Evolutionary conservation across 208 protist species (phyloP).

Genomic region (Leishmania tropica): DNA sequence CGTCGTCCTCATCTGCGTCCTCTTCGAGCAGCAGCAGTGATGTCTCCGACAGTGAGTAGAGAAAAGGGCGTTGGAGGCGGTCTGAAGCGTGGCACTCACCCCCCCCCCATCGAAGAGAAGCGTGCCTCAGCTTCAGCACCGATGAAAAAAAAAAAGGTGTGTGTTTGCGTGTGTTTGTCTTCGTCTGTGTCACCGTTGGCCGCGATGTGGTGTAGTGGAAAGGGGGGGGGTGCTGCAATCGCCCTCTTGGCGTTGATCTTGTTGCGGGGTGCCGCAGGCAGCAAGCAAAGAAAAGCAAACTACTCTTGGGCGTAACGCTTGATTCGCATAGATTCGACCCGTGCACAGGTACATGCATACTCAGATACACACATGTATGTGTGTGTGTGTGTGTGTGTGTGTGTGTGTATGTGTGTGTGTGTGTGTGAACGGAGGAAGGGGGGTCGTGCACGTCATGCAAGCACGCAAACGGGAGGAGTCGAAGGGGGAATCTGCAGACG

Average conservation of each 20-base stretch:
- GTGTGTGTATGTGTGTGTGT: no score
- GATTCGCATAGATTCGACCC: no score
- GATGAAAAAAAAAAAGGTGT: no score
- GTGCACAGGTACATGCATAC: background rate
- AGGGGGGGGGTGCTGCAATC: background rate
- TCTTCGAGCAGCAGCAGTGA: slow-evolving; percentile 7
- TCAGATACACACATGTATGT: background rate
- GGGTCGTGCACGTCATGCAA: no score
- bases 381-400: no score
- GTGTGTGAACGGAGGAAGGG: no score
- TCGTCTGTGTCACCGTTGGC: background rate
- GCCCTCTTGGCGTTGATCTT: background rate
- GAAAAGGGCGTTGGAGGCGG: background rate
- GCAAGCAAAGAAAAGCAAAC: background rate
- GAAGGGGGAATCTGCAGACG: no score
- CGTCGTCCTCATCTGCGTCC: slow-evolving; percentile 1
- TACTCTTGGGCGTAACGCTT: no score
- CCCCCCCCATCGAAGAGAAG: background rate
- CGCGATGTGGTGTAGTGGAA: background rate
- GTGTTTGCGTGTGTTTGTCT: background rate
- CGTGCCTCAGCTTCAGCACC: background rate
- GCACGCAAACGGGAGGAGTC: no score
- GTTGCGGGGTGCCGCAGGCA: background rate
- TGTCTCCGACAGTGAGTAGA: slow-evolving; percentile 15
- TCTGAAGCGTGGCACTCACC: background rate